Conservation (phyloP, 768 basidiomycete species). For the Clitopilus passeckerianus region DNA sequence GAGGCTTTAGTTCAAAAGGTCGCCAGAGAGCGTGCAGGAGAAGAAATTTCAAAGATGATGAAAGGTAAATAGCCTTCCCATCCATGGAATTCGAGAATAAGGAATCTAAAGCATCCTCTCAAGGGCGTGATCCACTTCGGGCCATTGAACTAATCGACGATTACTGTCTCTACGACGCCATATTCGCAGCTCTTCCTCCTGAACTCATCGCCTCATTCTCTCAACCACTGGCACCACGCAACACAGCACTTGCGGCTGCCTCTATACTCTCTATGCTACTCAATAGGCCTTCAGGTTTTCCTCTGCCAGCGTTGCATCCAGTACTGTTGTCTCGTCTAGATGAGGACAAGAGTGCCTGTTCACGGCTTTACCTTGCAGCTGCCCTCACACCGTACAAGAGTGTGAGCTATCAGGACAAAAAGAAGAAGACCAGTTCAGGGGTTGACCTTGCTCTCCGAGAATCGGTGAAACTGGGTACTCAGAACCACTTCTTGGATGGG, state of each 20-base stretch:
- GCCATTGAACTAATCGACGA: slow-evolving; percentile 73
- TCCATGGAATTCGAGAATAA: no score
- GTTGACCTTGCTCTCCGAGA: slow-evolving; percentile 75
- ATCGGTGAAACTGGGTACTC: slow-evolving; percentile 77
- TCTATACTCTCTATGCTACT: slow-evolving; percentile 53
- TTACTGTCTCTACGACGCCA: slow-evolving; percentile 62
- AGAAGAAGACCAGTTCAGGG: slow-evolving; percentile 53
- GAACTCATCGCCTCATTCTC: slow-evolving; percentile 41
- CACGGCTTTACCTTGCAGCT: slow-evolving; percentile 76
- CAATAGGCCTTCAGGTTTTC: slow-evolving; percentile 17
- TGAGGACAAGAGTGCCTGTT: slow-evolving; percentile 31
- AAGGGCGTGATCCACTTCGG: slow-evolving; percentile 71
- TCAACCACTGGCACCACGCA: slow-evolving; percentile 27
- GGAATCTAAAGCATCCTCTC: slow-evolving; percentile 1
- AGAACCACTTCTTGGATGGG: slow-evolving; percentile 74
- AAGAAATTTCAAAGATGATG: slow-evolving; percentile 93
- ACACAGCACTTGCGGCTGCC: slow-evolving; percentile 48
- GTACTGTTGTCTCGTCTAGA: slow-evolving; percentile 33
- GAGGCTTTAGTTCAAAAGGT: slow-evolving; percentile 73
- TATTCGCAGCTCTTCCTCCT: slow-evolving; percentile 55
- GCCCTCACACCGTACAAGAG: slow-evolving; percentile 67
- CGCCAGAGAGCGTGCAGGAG: slow-evolving; percentile 85
- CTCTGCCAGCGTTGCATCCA: slow-evolving; percentile 42
- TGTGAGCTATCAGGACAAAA: slow-evolving; percentile 56
- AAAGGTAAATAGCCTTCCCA: slow-evolving; percentile 45